Evolutionary conservation across 2,329 filamentous ascomycete species (phyloP).

Genomic region (Diplodia scrobiculata): DNA sequence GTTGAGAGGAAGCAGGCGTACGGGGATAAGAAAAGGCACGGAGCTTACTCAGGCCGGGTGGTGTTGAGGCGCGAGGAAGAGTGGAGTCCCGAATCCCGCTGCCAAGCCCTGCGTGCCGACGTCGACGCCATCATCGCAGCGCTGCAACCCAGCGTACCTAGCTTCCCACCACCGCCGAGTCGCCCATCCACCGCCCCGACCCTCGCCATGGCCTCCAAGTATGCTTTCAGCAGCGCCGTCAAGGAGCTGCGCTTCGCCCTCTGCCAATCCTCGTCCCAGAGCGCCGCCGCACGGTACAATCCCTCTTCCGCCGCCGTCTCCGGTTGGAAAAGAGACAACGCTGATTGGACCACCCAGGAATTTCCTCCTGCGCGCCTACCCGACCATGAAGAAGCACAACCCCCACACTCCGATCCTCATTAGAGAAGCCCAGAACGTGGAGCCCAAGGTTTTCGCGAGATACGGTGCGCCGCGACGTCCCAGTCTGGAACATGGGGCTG

Average conservation of each 20-base stretch:
- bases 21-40: slow-evolving; percentile 27
- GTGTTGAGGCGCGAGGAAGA: slow-evolving; percentile 25
- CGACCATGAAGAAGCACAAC: slow-evolving; percentile 99
- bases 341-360: slow-evolving; percentile 58
- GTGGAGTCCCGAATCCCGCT: slow-evolving; percentile 25
- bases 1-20: slow-evolving; percentile 39
- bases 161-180: neutral
- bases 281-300: slow-evolving; percentile 79
- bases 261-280: slow-evolving; percentile 91
- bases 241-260: slow-evolving; percentile 97
- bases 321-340: slow-evolving; percentile 25
- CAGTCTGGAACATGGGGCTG: too few species aligned
- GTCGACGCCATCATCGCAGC: slow-evolving; percentile 6
- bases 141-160: neutral
- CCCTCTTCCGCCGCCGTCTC: slow-evolving; percentile 8
- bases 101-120: slow-evolving; percentile 24
- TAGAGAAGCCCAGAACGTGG: slow-evolving; percentile 81
- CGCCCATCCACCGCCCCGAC: slow-evolving; percentile 8
- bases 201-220: slow-evolving; percentile 80
- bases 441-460: slow-evolving; percentile 86
- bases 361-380: slow-evolving; percentile 89
- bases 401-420: slow-evolving; percentile 91
- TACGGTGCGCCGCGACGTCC: slow-evolving; percentile 66
- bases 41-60: slow-evolving; percentile 46
- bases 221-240: slow-evolving; percentile 82